Percentiles rank a stretch among this genome's conserved stretches.
phyloP scores from a whole-genome alignment of 2,329 filamentous ascomycete genomes.

The Bertia moriformis region DNA sequence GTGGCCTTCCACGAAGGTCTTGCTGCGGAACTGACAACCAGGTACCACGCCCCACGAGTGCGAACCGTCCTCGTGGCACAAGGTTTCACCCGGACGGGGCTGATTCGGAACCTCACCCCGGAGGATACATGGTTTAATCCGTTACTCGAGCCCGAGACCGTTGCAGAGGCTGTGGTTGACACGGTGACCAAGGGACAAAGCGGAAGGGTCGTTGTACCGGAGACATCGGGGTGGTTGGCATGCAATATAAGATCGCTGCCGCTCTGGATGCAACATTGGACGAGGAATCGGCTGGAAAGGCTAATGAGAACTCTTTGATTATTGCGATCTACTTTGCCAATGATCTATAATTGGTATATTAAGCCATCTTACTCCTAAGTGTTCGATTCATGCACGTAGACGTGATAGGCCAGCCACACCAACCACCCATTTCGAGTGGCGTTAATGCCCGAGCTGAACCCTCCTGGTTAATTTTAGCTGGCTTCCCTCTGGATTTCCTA shows the following conservation, averaged over 20 bases:
- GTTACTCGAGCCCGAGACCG: conserved; percentile 41
- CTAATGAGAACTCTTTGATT: not conserved
- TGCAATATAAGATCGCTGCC: conserved; percentile 35
- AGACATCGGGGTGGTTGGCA: conserved; percentile 18
- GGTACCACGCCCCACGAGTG: conserved; percentile 48
- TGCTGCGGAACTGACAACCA: conserved; percentile 36
- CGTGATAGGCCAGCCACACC: too few relatives aligned
- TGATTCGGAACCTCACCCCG: conserved; percentile 41
- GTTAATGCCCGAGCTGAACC: too few relatives aligned
- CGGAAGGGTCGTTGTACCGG: conserved; percentile 39
- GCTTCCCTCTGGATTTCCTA: too few relatives aligned
- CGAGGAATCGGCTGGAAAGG: conserved; percentile 17
- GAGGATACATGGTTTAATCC: conserved; percentile 34
- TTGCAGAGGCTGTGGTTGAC: conserved; percentile 46
- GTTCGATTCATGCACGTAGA: too few relatives aligned
- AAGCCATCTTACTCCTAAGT: too few relatives aligned
- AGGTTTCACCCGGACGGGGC: conserved; percentile 43
- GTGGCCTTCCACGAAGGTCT: conserved; percentile 56
- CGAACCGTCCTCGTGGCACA: conserved; percentile 54
- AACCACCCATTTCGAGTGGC: too few relatives aligned
- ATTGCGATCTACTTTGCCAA: not conserved
- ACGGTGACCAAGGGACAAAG: conserved; percentile 43
- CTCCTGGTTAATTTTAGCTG: too few relatives aligned
- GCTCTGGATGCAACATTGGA: conserved; percentile 44
- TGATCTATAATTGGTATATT: too few relatives aligned